Evolutionary conservation across 2,329 filamentous ascomycete species (phyloP).

Genomic region (Teratosphaeria zuluensis): DNA sequence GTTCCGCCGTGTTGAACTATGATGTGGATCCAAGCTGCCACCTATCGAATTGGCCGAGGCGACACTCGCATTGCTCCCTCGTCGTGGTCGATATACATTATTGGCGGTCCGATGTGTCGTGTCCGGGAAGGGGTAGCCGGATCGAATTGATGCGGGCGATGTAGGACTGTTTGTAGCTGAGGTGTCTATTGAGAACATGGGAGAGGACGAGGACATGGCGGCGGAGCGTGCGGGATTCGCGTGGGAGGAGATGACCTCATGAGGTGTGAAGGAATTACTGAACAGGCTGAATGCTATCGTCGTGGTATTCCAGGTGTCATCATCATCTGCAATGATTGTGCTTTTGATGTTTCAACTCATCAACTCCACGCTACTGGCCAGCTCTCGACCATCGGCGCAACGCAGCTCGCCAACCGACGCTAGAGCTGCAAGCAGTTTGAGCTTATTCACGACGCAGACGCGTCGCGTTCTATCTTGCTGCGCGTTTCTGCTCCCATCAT

Average conservation of each 20-base stretch:
- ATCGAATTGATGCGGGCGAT: slow-evolving; percentile 30
- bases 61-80: slow-evolving; percentile 68
- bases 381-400: background rate
- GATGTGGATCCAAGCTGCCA: slow-evolving; percentile 67
- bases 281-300: background rate
- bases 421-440: no score
- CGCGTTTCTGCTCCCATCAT: background rate
- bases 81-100: slow-evolving; percentile 46
- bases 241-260: background rate
- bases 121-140: slow-evolving; percentile 47
- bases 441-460: no score
- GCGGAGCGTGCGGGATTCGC: background rate
- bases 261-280: background rate
- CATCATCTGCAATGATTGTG: background rate
- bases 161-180: slow-evolving; percentile 30
- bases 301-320: background rate
- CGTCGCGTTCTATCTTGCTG: background rate
- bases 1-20: slow-evolving; percentile 40
- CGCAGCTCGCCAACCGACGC: background rate
- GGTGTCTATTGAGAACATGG: slow-evolving; percentile 37
- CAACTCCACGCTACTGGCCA: background rate
- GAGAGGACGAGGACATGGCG: slow-evolving; percentile 47
- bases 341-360: background rate
- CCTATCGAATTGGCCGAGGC: slow-evolving; percentile 75
- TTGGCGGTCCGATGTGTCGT: slow-evolving; percentile 35